phyloP scores from a whole-genome alignment of 164 flowering plant species.

The Chimonanthus salicifolius region DNA sequence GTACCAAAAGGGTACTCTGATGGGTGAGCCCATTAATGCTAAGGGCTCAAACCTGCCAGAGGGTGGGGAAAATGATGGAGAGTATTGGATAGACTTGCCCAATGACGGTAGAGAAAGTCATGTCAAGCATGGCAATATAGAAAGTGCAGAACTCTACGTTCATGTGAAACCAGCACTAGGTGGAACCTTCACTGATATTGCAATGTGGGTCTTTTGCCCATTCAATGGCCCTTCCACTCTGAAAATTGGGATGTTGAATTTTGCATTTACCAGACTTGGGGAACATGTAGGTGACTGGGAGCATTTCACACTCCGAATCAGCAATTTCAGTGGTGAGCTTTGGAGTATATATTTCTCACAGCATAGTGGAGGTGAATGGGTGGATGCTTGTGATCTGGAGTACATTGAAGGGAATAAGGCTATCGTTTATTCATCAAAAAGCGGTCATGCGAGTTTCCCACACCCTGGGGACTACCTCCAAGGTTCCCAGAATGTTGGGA shows the following conservation, averaged over 20 bases:
- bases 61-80: conserved; percentile 69
- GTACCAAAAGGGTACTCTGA: conserved; percentile 21
- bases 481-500: conserved; percentile 55
- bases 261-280: conserved; percentile 56
- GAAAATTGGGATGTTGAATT: conserved; percentile 49
- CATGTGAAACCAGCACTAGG: conserved; percentile 92
- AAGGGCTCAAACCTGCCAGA: conserved; percentile 64
- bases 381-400: conserved; percentile 65
- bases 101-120: conserved; percentile 26
- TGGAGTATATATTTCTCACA: conserved; percentile 77
- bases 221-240: conserved; percentile 85
- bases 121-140: conserved; percentile 56
- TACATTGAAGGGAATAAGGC: conserved; percentile 65
- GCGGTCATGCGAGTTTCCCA: conserved; percentile 81
- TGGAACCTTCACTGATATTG: conserved; percentile 85
- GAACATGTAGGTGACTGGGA: conserved; percentile 94
- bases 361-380: conserved; percentile 91
- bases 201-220: conserved; percentile 89
- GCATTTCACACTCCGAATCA: conserved; percentile 74
- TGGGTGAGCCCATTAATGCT: conserved; percentile 38
- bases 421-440: conserved; percentile 57
- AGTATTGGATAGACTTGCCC: conserved; percentile 87
- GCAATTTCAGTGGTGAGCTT: conserved; percentile 86
- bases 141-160: conserved; percentile 66
- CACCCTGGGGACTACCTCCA: conserved; percentile 67